phyloP scores from a whole-genome alignment of 805 yeast species.

The Isabelozyma rhagii region DNA sequence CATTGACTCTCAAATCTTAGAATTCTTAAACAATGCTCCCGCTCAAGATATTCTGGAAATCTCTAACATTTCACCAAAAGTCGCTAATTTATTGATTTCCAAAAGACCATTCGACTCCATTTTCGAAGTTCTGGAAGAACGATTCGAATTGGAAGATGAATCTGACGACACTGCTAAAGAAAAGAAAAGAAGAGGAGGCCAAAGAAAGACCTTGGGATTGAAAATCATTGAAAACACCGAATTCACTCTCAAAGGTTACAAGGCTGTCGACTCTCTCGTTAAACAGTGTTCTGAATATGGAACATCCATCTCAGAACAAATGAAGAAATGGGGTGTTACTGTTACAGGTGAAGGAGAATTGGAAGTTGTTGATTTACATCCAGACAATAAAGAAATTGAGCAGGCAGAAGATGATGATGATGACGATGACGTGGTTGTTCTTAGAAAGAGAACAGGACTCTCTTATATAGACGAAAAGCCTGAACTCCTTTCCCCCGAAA shows the following conservation, averaged over 20 bases:
- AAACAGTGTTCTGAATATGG: constrained; percentile 81
- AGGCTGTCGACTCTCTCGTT: constrained; percentile 91
- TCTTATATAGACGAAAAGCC: constrained; percentile 72
- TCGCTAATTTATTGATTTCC: constrained; percentile 61
- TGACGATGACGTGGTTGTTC: constrained; percentile 26
- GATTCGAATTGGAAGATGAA: constrained; percentile 38
- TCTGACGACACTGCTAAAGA: constrained; percentile 17
- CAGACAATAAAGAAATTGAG: constrained; percentile 19
- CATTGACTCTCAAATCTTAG: constrained; percentile 65
- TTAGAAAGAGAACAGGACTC: constrained; percentile 17
- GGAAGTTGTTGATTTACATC: constrained; percentile 52
- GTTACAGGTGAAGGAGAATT: constrained; percentile 68
- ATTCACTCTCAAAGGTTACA: constrained; percentile 77
- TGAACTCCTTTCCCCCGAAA: constrained; percentile 53
- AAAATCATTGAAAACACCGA: constrained; percentile 68
- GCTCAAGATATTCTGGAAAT: constrained; percentile 76
- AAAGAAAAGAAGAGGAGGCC: constrained; percentile 40
- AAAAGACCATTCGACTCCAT: constrained; percentile 69
- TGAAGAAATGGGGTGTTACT: constrained; percentile 85
- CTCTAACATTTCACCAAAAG: constrained; percentile 62
- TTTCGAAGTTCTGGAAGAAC: constrained; percentile 55
- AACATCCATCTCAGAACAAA: constrained; percentile 62
- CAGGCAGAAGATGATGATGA: constrained; percentile 31
- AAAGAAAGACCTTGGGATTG: constrained; percentile 61
- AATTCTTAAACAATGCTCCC: constrained; percentile 77